Conservation (phyloP, 2,329 filamentous ascomycete genomes). For the Rutstroemia sp. region DNA sequence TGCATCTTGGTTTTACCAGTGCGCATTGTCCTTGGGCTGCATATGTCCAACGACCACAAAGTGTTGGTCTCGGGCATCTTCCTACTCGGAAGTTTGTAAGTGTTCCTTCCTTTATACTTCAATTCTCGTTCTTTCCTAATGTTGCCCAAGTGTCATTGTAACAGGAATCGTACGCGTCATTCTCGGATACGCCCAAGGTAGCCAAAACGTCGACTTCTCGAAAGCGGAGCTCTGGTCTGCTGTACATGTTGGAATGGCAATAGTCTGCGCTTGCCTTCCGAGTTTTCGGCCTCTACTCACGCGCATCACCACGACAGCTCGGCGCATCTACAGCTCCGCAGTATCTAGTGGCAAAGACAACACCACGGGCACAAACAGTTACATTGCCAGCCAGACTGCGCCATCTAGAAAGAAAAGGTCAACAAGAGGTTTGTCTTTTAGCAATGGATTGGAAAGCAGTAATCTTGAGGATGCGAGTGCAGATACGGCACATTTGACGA, state of each 20-base stretch:
- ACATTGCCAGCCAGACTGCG: background rate
- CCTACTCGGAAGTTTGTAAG: conserved; percentile 7
- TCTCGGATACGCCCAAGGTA: conserved; percentile 10
- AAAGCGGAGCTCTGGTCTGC: conserved; percentile 13
- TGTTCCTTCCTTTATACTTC: background rate
- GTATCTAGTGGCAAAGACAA: background rate
- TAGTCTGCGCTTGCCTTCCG: conserved; percentile 13
- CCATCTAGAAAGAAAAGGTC: background rate
- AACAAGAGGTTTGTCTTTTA: background rate
- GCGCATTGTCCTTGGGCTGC: background rate
- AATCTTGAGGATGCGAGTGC: background rate
- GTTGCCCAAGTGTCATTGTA: conserved; percentile 7
- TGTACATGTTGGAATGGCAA: conserved; percentile 12
- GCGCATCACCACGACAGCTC: conserved; percentile 1
- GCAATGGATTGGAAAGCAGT: background rate
- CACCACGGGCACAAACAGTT: background rate
- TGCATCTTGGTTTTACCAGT: conserved; percentile 3
- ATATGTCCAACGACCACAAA: conserved; percentile 3
- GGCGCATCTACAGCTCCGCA: conserved; percentile 2
- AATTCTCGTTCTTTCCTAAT: background rate
- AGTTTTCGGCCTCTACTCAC: conserved; percentile 10
- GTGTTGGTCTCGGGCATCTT: conserved; percentile 5
- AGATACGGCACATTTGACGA: conserved; percentile 3
- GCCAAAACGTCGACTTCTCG: conserved; percentile 10
- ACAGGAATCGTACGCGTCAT: conserved; percentile 10